Percentiles rank a stretch among this genome's conserved stretches.
Evolutionary conservation across 495 filamentous ascomycete species (phyloP).

Genomic region (Haplographium delicatum): DNA sequence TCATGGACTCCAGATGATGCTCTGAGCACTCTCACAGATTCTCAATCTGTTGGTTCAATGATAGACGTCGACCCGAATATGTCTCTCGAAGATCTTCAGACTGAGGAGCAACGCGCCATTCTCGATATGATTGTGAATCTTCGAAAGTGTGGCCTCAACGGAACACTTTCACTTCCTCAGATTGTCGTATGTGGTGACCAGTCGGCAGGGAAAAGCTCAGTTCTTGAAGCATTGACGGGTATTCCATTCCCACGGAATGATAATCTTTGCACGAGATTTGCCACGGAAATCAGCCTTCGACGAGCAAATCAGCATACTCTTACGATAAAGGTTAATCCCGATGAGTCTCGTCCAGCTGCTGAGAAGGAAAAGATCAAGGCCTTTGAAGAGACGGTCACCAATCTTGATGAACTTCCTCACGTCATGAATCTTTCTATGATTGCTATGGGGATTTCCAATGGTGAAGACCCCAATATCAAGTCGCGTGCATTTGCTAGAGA

Average conservation of each 20-base stretch:
- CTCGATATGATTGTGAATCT: conserved; percentile 31
- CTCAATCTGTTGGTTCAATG: too few species aligned
- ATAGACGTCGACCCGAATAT: too few species aligned
- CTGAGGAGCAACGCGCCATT: conserved; percentile 28
- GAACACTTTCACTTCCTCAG: conserved; percentile 36
- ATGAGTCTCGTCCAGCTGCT: conserved; percentile 22
- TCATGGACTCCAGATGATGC: too few species aligned
- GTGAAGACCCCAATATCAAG: not conserved
- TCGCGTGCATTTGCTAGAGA: conserved; percentile 49
- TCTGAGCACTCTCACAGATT: too few species aligned
- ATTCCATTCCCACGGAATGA: conserved; percentile 48
- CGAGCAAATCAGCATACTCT: conserved; percentile 24
- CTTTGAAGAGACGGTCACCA: conserved; percentile 31
- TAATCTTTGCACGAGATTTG: conserved; percentile 46
- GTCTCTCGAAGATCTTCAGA: conserved; percentile 23
- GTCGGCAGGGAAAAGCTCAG: conserved; percentile 54
- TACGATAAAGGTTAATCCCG: conserved; percentile 34
- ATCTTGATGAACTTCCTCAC: conserved; percentile 36
- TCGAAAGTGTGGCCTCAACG: conserved; percentile 38
- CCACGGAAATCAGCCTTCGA: conserved; percentile 48
- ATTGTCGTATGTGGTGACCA: conserved; percentile 55
- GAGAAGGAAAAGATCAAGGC: conserved; percentile 26
- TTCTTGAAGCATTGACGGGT: conserved; percentile 59
- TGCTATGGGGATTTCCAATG: conserved; percentile 31
- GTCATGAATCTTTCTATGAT: conserved; percentile 39